phyloP scores from a whole-genome alignment of 164 flowering plant species.

The Nelumbo lutea region DNA sequence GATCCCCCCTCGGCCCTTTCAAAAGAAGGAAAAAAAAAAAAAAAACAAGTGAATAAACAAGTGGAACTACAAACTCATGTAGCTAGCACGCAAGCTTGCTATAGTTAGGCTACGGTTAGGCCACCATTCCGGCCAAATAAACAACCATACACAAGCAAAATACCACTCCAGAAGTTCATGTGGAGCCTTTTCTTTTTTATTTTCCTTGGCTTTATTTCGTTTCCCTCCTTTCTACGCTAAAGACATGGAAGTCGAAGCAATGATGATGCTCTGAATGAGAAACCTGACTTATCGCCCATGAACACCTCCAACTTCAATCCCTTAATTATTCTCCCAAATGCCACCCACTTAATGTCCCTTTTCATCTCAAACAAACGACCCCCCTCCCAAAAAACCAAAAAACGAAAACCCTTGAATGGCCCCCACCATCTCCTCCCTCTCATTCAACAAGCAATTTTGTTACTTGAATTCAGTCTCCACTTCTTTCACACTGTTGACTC shows the following conservation, averaged over 20 bases:
- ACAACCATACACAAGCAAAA: neutral
- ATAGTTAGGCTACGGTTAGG: no score
- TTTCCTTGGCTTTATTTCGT: neutral
- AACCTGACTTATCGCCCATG: slow-evolving; percentile 7
- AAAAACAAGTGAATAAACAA: slow-evolving; percentile 1
- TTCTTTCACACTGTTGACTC: slow-evolving; percentile 30
- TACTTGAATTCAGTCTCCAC: slow-evolving; percentile 12
- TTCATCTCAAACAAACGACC: slow-evolving; percentile 3
- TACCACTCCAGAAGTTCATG: neutral
- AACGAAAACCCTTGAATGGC: neutral
- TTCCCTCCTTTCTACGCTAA: slow-evolving; percentile 5
- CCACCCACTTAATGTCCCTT: slow-evolving; percentile 4
- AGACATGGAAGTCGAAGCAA: slow-evolving; percentile 9
- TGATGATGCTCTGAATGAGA: slow-evolving; percentile 11
- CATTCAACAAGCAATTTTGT: neutral
- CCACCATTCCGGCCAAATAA: neutral
- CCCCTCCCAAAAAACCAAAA: neutral
- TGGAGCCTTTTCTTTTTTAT: neutral
- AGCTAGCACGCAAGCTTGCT: neutral
- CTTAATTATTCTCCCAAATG: neutral
- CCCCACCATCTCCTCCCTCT: slow-evolving; percentile 15
- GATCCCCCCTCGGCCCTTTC: neutral
- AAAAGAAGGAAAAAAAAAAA: neutral
- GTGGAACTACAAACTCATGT: neutral
- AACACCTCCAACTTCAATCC: slow-evolving; percentile 11